phyloP scores from a whole-genome alignment of 2,329 filamentous ascomycete genomes.

The Colletotrichum tabaci region DNA sequence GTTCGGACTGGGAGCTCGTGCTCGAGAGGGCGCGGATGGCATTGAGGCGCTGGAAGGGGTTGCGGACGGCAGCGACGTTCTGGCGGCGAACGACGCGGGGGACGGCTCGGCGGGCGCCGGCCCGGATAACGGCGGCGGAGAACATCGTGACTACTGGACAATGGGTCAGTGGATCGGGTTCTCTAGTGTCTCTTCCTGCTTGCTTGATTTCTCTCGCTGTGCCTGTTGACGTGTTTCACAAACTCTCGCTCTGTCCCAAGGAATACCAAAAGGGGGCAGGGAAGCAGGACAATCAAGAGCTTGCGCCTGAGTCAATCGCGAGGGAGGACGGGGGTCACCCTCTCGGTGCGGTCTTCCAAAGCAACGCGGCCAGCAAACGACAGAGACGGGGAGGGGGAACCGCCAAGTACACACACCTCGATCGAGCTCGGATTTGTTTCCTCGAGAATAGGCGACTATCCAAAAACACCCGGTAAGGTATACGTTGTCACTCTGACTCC shows the following conservation, averaged over 20 bases:
- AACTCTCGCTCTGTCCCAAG: background rate
- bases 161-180: constrained; percentile 11
- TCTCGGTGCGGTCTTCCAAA: constrained; percentile 4
- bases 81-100: constrained; percentile 48
- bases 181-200: too few species aligned
- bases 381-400: background rate
- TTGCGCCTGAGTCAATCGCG: constrained; percentile 5
- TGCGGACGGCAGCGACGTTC: constrained; percentile 45
- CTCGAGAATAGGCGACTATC: background rate
- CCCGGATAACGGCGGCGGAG: constrained; percentile 60
- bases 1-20: constrained; percentile 52
- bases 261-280: background rate
- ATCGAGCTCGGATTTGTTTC: background rate
- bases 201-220: too few species aligned
- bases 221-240: background rate
- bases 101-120: constrained; percentile 59
- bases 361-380: background rate
- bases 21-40: constrained; percentile 49
- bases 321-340: background rate
- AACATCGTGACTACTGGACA: constrained; percentile 54
- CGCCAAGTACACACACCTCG: constrained; percentile 24
- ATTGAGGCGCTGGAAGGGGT: constrained; percentile 42
- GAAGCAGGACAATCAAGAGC: background rate
- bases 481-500: constrained; percentile 12
- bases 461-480: constrained; percentile 5